Conservation (phyloP, 805 yeast species). For the Helenozyma baotianmanensis region DNA sequence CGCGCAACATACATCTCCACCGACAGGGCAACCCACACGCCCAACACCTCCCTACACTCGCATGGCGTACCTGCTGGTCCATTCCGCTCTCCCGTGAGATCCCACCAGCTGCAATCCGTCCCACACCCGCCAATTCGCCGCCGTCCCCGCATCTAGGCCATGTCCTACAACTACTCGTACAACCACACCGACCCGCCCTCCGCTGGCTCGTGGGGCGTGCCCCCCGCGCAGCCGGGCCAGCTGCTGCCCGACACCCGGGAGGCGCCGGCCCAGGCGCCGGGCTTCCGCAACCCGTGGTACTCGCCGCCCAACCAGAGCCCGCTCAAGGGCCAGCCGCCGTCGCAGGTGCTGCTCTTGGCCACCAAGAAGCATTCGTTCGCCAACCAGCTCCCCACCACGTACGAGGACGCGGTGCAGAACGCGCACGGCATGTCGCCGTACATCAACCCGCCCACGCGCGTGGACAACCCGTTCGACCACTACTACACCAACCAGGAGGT, state of each 20-base stretch:
- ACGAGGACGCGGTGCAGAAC: conserved; percentile 35
- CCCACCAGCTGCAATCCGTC: no score
- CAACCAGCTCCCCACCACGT: conserved; percentile 47
- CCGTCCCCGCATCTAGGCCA: no score
- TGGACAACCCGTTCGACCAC: conserved; percentile 42
- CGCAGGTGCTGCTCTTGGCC: conserved; percentile 23
- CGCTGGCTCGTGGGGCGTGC: background rate
- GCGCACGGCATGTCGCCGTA: conserved; percentile 21
- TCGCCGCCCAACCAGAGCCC: conserved; percentile 19
- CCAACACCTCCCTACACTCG: no score
- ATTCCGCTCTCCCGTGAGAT: no score
- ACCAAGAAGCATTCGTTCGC: conserved; percentile 32
- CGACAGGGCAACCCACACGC: no score
- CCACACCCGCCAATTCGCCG: no score
- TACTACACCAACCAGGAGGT: conserved; percentile 39
- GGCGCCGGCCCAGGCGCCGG: conserved; percentile 16
- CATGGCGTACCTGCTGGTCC: no score
- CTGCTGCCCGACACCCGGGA: background rate
- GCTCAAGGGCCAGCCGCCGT: conserved; percentile 10
- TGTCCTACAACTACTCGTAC: conserved; percentile 31
- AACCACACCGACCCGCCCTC: conserved; percentile 30
- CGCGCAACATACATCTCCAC: no score
- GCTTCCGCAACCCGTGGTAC: conserved; percentile 44
- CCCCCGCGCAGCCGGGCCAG: no score
- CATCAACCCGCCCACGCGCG: conserved; percentile 42